These are phyloP conservation scores for Schizophyllum commune DNA, from an alignment of 1,284 basidiomycete genomes.

Conservation along the genomic window DNA sequence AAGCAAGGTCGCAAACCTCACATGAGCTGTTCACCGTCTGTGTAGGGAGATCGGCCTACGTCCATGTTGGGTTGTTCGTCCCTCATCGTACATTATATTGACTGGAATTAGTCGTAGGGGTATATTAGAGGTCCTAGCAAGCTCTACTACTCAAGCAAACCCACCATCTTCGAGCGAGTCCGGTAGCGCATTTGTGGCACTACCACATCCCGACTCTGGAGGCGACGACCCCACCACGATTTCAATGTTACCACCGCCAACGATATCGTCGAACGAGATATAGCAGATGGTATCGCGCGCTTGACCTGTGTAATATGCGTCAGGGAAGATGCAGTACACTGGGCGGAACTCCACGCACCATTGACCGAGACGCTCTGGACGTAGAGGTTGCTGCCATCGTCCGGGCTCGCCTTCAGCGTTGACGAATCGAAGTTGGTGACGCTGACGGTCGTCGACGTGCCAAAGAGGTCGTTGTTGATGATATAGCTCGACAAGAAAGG, in stretches of 20 bases:
- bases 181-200: conserved; percentile 22
- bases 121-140: background rate
- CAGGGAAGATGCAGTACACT: background rate
- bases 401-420: conserved; percentile 26
- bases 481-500: conserved; percentile 39
- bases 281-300: conserved; percentile 29
- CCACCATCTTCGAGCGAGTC: conserved; percentile 35
- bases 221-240: conserved; percentile 33
- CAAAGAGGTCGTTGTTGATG: conserved; percentile 30
- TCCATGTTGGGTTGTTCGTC: too few relatives aligned
- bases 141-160: conserved; percentile 14
- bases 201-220: conserved; percentile 30
- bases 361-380: conserved; percentile 37
- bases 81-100: too few relatives aligned
- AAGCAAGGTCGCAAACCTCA: too few relatives aligned
- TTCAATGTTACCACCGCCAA: conserved; percentile 33
- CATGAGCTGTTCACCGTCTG: too few relatives aligned
- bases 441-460: conserved; percentile 30
- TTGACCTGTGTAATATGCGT: background rate
- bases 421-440: conserved; percentile 31
- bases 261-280: conserved; percentile 34
- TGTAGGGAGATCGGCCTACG: too few relatives aligned
- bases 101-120: too few relatives aligned
- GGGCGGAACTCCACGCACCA: conserved; percentile 18
- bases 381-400: conserved; percentile 29